Conservation (phyloP, 106 monocot genomes). For the Acorus calamus region DNA sequence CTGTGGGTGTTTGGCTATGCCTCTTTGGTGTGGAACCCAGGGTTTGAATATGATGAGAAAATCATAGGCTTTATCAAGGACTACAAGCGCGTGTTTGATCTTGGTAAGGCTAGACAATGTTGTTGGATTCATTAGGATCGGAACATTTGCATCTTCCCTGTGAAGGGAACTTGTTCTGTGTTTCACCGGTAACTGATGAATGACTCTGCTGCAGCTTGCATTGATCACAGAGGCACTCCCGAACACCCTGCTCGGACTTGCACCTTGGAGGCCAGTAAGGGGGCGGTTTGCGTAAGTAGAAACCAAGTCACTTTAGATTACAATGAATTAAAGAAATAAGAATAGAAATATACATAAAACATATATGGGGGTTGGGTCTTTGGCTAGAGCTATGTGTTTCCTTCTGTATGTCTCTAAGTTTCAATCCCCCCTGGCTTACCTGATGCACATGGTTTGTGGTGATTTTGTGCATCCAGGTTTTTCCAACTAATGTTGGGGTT, state of each 20-base stretch:
- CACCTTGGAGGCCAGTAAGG: constrained; percentile 71
- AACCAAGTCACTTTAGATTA: no score
- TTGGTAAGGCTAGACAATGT: constrained; percentile 28
- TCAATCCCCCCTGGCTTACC: no score
- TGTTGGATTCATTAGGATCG: neutral
- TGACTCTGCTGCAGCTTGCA: constrained; percentile 47
- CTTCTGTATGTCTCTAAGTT: no score
- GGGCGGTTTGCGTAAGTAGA: constrained; percentile 70
- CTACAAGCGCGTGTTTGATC: constrained; percentile 61
- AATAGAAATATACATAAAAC: no score
- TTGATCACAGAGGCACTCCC: constrained; percentile 95
- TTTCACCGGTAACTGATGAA: neutral
- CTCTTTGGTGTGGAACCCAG: constrained; percentile 74
- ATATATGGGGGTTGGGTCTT: no score
- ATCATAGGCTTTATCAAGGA: constrained; percentile 70
- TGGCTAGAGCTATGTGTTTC: no score
- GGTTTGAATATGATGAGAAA: constrained; percentile 78
- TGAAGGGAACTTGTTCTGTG: neutral
- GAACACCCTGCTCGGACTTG: constrained; percentile 91
- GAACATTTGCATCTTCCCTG: neutral
- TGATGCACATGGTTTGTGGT: no score
- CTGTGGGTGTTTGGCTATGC: constrained; percentile 84
- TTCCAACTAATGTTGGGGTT: no score
- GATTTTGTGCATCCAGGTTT: no score
- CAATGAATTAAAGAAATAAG: no score